Conservation (phyloP, 148 eudicot species). For the Cornus controversa region DNA sequence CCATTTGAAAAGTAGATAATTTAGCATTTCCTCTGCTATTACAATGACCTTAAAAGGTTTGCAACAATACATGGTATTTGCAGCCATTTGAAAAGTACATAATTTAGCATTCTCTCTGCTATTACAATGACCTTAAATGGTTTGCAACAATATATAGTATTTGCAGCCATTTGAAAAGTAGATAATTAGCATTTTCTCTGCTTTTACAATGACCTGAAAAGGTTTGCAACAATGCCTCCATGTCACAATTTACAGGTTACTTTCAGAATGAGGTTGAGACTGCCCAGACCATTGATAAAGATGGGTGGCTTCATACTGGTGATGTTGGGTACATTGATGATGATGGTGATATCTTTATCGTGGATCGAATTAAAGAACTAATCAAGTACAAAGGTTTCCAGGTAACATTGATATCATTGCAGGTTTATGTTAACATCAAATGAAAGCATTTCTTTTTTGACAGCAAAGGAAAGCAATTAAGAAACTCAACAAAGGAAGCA, state of each 20-base stretch:
- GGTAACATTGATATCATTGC: slow-evolving; percentile 29
- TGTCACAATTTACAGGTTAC: slow-evolving; percentile 47
- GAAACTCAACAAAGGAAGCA: too few relatives aligned
- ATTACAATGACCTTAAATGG: not conserved
- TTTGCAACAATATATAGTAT: not conserved
- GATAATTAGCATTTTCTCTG: too few relatives aligned
- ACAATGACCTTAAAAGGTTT: not conserved
- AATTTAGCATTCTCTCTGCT: not conserved
- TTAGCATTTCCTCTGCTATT: not conserved
- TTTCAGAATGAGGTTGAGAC: slow-evolving; percentile 82
- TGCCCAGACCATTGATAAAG: slow-evolving; percentile 57
- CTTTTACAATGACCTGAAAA: not conserved
- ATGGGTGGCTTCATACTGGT: slow-evolving; percentile 97
- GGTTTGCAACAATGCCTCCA: not conserved
- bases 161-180: too few relatives aligned
- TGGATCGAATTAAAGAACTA: slow-evolving; percentile 90
- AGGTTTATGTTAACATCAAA: too few relatives aligned
- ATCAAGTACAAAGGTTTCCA: slow-evolving; percentile 97
- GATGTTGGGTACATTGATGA: slow-evolving; percentile 92
- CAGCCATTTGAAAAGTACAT: too few relatives aligned
- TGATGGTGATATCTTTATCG: slow-evolving; percentile 85
- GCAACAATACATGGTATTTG: not conserved
- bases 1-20: too few relatives aligned
- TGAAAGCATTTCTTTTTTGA: too few relatives aligned
- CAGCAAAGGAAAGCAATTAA: too few relatives aligned